Conservation (phyloP, 1,284 basidiomycete species). For the Phenoliferia sp. region DNA sequence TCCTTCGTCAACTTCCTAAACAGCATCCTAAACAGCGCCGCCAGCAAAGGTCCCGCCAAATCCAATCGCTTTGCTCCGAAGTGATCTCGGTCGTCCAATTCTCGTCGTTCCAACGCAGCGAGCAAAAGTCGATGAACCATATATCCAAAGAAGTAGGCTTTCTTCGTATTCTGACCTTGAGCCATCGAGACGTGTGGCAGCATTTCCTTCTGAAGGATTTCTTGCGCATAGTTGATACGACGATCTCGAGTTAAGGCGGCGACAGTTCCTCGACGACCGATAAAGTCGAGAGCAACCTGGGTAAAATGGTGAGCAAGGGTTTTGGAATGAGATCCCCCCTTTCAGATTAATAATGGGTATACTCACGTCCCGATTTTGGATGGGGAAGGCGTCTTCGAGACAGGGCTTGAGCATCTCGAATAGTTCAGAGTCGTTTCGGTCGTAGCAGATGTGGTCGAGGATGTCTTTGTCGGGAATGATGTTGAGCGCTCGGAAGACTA, state of each 20-base stretch:
- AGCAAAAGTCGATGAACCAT: conserved; percentile 96
- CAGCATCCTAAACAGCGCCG: conserved; percentile 94
- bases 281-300: conserved; percentile 84
- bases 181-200: conserved; percentile 94
- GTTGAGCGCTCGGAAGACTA: conserved; percentile 95
- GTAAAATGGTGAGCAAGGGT: neutral
- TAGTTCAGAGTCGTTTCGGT: conserved; percentile 91
- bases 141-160: conserved; percentile 99
- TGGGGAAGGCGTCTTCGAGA: conserved; percentile 97
- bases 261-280: conserved; percentile 94
- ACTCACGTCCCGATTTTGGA: conserved; percentile 87
- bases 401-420: conserved; percentile 98
- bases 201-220: conserved; percentile 99
- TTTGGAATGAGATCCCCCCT: no score
- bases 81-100: conserved; percentile 98
- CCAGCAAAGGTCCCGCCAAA: conserved; percentile 88
- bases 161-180: conserved; percentile 94
- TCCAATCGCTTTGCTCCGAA: conserved; percentile 98
- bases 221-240: conserved; percentile 92
- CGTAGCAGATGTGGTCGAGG: conserved; percentile 97
- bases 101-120: conserved; percentile 87
- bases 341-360: neutral
- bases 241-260: conserved; percentile 86
- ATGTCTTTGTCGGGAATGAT: conserved; percentile 98
- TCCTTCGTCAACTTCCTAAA: conserved; percentile 96